phyloP scores from a whole-genome alignment of 2,329 filamentous ascomycete species.

The Thielaviopsis musarum region DNA sequence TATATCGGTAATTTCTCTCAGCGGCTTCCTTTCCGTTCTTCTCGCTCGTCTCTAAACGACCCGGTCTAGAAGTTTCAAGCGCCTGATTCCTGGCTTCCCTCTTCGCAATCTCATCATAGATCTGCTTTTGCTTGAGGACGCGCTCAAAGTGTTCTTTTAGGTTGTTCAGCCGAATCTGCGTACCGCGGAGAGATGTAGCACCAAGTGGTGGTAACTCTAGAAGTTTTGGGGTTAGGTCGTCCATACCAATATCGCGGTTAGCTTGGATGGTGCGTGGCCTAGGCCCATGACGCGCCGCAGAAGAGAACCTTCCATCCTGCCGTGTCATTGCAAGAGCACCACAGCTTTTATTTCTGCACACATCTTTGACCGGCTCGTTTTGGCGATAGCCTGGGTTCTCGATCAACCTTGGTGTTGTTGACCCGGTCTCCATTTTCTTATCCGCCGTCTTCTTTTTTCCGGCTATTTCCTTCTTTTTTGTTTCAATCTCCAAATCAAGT shows the following conservation, averaged over 20 bases:
- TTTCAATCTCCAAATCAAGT: background rate
- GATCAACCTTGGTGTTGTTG: background rate
- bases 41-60: background rate
- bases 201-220: background rate
- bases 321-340: background rate
- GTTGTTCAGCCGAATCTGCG: background rate
- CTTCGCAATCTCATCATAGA: background rate
- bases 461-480: background rate
- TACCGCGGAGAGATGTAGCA: background rate
- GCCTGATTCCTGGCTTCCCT: background rate
- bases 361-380: background rate
- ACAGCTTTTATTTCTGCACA: background rate
- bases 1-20: too few species aligned
- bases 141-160: background rate
- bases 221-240: background rate
- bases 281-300: background rate
- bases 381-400: background rate
- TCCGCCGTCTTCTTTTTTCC: background rate
- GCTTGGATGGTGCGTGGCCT: background rate
- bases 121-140: background rate
- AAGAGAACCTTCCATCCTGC: background rate
- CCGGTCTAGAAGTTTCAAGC: background rate
- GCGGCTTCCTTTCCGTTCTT: background rate
- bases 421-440: background rate
- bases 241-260: background rate